Conservation (phyloP, 75 land plant species). For the Azolla pinnata region DNA sequence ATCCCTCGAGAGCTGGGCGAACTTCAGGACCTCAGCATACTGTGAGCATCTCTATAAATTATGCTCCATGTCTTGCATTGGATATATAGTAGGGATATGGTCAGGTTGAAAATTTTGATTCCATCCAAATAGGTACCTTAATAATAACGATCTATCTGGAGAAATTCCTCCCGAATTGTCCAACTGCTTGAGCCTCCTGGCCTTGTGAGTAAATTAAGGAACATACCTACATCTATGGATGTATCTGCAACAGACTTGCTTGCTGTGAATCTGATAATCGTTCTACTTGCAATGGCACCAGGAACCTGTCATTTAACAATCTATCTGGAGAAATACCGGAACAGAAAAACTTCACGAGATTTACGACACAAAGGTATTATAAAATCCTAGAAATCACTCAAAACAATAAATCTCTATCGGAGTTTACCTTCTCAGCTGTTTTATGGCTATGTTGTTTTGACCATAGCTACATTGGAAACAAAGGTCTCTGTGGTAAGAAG, state of each 20-base stretch:
- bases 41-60: no score
- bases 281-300: constrained; percentile 13
- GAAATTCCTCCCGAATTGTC: constrained; percentile 44
- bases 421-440: no score
- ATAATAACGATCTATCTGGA: constrained; percentile 70
- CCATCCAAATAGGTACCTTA: constrained; percentile 64
- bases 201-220: constrained; percentile 70
- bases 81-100: no score
- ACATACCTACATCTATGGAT: no score
- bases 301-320: constrained; percentile 38
- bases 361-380: constrained; percentile 41
- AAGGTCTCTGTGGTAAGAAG: not conserved
- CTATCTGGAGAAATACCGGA: constrained; percentile 22
- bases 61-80: no score
- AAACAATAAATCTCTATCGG: no score
- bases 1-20: constrained; percentile 79
- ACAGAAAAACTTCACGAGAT: constrained; percentile 42
- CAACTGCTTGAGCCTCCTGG: constrained; percentile 65
- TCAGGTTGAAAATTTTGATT: no score
- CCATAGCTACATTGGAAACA: not conserved
- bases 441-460: no score
- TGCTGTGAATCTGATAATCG: not conserved
- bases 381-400: no score
- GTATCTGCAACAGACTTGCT: no score
- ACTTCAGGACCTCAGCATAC: constrained; percentile 53